A percentile compares a stretch with the other conserved stretches of the same genome.
These are phyloP conservation scores for Vaccinium corymbosum DNA, from an alignment of 148 eudicot genomes.

Conservation along the genomic window DNA sequence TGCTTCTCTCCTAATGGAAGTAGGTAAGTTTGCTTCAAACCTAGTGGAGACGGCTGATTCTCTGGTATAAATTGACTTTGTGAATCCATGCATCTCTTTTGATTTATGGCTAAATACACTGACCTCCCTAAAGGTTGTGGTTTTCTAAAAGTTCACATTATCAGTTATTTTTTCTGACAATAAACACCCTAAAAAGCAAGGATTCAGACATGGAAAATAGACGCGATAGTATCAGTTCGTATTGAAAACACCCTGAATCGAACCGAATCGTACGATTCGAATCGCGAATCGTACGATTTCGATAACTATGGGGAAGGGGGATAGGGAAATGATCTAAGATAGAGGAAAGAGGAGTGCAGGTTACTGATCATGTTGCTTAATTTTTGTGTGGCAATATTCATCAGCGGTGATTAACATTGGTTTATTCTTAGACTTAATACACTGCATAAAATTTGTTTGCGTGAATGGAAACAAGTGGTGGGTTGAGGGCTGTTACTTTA, in stretches of 20 bases:
- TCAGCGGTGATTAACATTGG: no score
- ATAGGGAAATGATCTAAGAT: not conserved
- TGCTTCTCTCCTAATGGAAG: slow-evolving; percentile 82
- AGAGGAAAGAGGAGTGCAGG: not conserved
- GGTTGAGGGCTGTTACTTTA: not conserved
- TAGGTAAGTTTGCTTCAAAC: slow-evolving; percentile 44
- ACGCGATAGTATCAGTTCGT: not conserved
- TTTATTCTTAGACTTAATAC: no score
- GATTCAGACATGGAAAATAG: not conserved
- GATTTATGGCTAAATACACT: not conserved
- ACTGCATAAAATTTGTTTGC: not conserved
- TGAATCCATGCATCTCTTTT: not conserved
- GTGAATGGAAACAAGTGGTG: not conserved
- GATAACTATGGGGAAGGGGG: not conserved
- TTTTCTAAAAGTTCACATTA: not conserved
- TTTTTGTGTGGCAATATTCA: not conserved
- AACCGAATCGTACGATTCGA: no score
- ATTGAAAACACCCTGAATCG: no score
- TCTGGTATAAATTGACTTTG: not conserved
- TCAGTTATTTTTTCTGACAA: not conserved
- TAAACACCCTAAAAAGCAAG: not conserved
- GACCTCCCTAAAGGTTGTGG: not conserved
- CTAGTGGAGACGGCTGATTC: not conserved
- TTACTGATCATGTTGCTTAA: not conserved
- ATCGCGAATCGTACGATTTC: no score